Percentiles rank a stretch among this genome's conserved stretches.
These are phyloP conservation scores for Excoecaria agallocha DNA, from an alignment of 345 rosid species.

Conservation along the genomic window DNA sequence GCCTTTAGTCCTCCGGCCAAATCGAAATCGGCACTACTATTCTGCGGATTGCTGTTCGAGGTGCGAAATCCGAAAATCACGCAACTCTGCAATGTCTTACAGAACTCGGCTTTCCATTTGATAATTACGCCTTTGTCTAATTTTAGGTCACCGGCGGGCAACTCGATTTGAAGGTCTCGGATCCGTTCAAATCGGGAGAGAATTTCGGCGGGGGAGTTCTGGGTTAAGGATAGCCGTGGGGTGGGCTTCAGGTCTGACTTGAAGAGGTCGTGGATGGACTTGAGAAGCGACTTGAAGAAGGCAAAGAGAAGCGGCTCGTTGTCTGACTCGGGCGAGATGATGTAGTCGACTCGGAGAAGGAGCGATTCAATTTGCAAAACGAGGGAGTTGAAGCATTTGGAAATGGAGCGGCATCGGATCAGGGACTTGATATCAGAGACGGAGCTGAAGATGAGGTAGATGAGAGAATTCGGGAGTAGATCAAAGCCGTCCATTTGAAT, in stretches of 20 bases:
- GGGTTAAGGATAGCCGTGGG: neutral
- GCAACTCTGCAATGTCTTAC: slow-evolving; percentile 34
- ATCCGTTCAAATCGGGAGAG: slow-evolving; percentile 39
- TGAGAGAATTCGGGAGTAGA: slow-evolving; percentile 44
- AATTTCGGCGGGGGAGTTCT: slow-evolving; percentile 34
- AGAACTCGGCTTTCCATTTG: slow-evolving; percentile 47
- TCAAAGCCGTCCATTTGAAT: slow-evolving; percentile 43
- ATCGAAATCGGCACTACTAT: slow-evolving; percentile 12
- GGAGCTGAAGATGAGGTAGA: slow-evolving; percentile 44
- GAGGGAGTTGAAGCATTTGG: slow-evolving; percentile 48
- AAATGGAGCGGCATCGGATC: slow-evolving; percentile 45
- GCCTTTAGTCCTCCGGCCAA: slow-evolving; percentile 38
- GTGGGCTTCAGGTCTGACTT: slow-evolving; percentile 8
- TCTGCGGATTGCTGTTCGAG: neutral
- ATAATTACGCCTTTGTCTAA: slow-evolving; percentile 31
- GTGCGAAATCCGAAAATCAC: slow-evolving; percentile 41
- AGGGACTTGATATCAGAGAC: slow-evolving; percentile 48
- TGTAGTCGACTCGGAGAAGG: slow-evolving; percentile 44
- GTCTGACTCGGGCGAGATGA: slow-evolving; percentile 40
- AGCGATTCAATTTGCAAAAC: slow-evolving; percentile 45
- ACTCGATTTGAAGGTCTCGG: slow-evolving; percentile 38
- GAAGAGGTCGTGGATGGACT: slow-evolving; percentile 27
- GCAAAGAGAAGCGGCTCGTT: slow-evolving; percentile 26
- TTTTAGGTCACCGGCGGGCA: slow-evolving; percentile 41
- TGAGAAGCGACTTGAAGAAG: slow-evolving; percentile 29